phyloP scores from a whole-genome alignment of 2,329 filamentous ascomycete species.

The Fusarium sp. region DNA sequence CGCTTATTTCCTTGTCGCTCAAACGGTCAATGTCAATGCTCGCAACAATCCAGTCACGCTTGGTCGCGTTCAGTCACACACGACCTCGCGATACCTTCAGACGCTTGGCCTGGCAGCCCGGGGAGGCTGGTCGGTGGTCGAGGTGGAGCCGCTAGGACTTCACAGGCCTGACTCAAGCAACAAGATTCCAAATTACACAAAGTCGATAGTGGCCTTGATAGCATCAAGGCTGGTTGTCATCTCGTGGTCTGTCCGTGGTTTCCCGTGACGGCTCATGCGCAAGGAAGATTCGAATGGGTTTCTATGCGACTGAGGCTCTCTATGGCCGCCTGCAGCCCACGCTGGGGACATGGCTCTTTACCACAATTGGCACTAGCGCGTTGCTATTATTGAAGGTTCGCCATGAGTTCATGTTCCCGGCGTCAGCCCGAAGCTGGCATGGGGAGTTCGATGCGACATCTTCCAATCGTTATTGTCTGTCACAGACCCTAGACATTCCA shows the following conservation, averaged over 20 bases:
- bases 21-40: neutral
- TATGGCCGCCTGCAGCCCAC: conserved; percentile 4
- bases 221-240: neutral
- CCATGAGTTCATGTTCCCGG: conserved; percentile 23
- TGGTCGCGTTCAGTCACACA: neutral
- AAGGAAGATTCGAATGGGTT: conserved; percentile 12
- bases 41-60: neutral
- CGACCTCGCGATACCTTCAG: conserved; percentile 15
- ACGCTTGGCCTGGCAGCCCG: neutral
- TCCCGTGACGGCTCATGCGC: neutral
- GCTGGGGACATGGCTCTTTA: conserved; percentile 24
- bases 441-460: conserved; percentile 1
- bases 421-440: conserved; percentile 10
- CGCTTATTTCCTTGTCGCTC: conserved; percentile 2
- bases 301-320: conserved; percentile 30
- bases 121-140: neutral
- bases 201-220: neutral
- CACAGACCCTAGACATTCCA: conserved; percentile 8
- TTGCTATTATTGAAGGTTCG: conserved; percentile 40
- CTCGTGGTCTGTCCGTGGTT: conserved; percentile 4
- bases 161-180: conserved; percentile 14
- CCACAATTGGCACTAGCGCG: conserved; percentile 27
- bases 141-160: conserved; percentile 10
- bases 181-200: conserved; percentile 11
- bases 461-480: conserved; percentile 3